Percentiles rank a stretch among this genome's conserved stretches.
These are phyloP conservation scores for Apophysomyces elegans DNA, from an alignment of 371 early-diverging fungal species.

Conservation along the genomic window DNA sequence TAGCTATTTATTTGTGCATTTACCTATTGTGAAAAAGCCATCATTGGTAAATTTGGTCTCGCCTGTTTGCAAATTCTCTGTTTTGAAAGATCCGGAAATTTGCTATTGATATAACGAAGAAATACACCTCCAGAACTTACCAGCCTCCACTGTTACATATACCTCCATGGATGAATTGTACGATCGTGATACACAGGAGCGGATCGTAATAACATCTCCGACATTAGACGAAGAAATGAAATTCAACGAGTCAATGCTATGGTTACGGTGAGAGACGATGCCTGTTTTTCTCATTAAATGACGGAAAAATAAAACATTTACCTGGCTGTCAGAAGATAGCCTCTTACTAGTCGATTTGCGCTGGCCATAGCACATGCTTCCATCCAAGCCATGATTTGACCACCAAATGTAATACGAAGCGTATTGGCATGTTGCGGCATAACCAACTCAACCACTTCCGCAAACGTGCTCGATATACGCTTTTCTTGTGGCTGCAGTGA, in stretches of 20 bases:
- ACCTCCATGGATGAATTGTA: conserved; percentile 66
- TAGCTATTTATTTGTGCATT: conserved; percentile 8
- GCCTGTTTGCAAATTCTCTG: conserved; percentile 62
- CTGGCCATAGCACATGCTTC: conserved; percentile 70
- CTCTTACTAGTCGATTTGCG: conserved; percentile 63
- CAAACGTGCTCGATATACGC: conserved; percentile 58
- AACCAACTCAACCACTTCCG: conserved; percentile 70
- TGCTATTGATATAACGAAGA: conserved; percentile 8
- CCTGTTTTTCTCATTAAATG: neutral
- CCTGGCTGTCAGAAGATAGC: conserved; percentile 67
- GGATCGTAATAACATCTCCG: conserved; percentile 64
- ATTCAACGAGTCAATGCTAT: conserved; percentile 56
- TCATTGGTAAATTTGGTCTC: conserved; percentile 65
- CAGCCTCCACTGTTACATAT: conserved; percentile 64
- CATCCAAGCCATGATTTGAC: conserved; percentile 84
- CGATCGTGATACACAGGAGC: conserved; percentile 59
- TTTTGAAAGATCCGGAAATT: neutral
- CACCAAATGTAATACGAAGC: conserved; percentile 76
- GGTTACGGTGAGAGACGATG: neutral
- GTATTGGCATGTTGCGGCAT: conserved; percentile 82
- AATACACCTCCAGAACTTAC: conserved; percentile 26
- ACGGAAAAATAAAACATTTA: conserved; percentile 20
- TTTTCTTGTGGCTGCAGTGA: conserved; percentile 34
- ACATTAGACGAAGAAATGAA: conserved; percentile 59
- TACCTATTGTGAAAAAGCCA: conserved; percentile 64